Percentiles rank a stretch among this genome's conserved stretches.
Conservation (phyloP, 768 basidiomycete species). For the Candolleomyces eurysporus region DNA sequence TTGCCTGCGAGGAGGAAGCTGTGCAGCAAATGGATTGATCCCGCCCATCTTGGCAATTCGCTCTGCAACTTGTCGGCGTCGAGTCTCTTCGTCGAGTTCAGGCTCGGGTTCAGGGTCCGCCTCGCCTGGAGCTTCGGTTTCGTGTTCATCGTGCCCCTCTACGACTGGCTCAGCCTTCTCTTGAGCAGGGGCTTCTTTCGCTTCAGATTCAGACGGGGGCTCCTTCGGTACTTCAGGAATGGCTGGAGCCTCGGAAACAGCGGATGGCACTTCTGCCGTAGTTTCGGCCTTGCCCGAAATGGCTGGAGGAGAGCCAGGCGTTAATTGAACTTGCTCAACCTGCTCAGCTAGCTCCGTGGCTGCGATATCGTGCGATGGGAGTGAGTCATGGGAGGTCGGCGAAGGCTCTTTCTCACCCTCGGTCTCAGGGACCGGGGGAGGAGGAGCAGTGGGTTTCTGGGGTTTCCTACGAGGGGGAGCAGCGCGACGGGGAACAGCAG, state of each 20-base stretch:
- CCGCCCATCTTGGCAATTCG: slow-evolving; percentile 66
- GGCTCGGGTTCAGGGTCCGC: background rate
- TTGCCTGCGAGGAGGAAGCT: slow-evolving; percentile 20
- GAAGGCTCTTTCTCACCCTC: background rate
- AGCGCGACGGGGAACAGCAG: slow-evolving; percentile 68
- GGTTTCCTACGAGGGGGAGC: slow-evolving; percentile 68
- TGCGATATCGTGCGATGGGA: too few species aligned
- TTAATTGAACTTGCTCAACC: too few species aligned
- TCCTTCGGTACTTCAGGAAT: too few species aligned
- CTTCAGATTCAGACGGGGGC: too few species aligned
- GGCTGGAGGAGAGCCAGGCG: too few species aligned
- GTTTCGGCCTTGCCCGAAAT: too few species aligned
- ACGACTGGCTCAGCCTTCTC: too few species aligned
- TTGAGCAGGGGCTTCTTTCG: too few species aligned
- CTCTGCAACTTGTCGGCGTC: slow-evolving; percentile 60
- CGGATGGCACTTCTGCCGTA: too few species aligned
- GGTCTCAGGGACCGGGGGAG: slow-evolving; percentile 16
- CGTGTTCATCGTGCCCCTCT: background rate
- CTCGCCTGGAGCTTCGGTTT: slow-evolving; percentile 12
- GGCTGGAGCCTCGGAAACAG: too few species aligned
- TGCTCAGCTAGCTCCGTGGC: too few species aligned
- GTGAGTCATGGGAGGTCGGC: background rate
- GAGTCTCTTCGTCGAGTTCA: slow-evolving; percentile 50
- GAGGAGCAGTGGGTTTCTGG: slow-evolving; percentile 38
- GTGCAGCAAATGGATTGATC: slow-evolving; percentile 55